Conservation (phyloP, 75 land plant species). For the Pinus albicaulis region DNA sequence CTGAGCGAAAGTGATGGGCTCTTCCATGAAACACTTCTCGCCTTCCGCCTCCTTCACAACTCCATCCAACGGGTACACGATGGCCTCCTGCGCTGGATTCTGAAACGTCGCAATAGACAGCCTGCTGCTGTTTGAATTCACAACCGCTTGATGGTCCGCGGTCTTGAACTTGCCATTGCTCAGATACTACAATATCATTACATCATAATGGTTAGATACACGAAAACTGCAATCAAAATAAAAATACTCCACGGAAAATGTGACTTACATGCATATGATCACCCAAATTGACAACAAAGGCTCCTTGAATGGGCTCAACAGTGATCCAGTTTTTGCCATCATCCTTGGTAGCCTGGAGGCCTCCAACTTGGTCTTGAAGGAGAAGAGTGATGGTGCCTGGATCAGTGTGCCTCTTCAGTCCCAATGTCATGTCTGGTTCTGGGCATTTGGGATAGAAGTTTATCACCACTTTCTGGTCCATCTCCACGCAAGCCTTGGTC, state of each 20-base stretch:
- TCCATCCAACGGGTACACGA: slow-evolving; percentile 38
- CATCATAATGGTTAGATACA: background rate
- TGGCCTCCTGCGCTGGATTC: slow-evolving; percentile 47
- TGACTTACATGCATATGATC: slow-evolving; percentile 74
- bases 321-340: slow-evolving; percentile 70
- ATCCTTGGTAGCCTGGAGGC: slow-evolving; percentile 70
- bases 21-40: slow-evolving; percentile 2
- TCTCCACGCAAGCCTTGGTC: slow-evolving; percentile 22
- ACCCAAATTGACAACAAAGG: slow-evolving; percentile 73
- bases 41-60: slow-evolving; percentile 15
- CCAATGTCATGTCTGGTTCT: slow-evolving; percentile 68
- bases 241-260: background rate
- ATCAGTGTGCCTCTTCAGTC: slow-evolving; percentile 67
- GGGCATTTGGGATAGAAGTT: slow-evolving; percentile 72
- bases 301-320: slow-evolving; percentile 64
- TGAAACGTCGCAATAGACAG: slow-evolving; percentile 69
- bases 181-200: slow-evolving; percentile 11
- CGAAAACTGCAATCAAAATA: background rate
- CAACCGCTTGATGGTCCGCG: slow-evolving; percentile 45
- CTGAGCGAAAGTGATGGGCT: slow-evolving; percentile 59
- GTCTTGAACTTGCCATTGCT: slow-evolving; percentile 60
- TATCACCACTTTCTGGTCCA: slow-evolving; percentile 67
- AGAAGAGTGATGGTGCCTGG: slow-evolving; percentile 64
- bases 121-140: slow-evolving; percentile 30
- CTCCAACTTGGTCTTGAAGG: slow-evolving; percentile 67